phyloP scores from a whole-genome alignment of 1,284 basidiomycete species.

The Moesziomyces antarcticus region DNA sequence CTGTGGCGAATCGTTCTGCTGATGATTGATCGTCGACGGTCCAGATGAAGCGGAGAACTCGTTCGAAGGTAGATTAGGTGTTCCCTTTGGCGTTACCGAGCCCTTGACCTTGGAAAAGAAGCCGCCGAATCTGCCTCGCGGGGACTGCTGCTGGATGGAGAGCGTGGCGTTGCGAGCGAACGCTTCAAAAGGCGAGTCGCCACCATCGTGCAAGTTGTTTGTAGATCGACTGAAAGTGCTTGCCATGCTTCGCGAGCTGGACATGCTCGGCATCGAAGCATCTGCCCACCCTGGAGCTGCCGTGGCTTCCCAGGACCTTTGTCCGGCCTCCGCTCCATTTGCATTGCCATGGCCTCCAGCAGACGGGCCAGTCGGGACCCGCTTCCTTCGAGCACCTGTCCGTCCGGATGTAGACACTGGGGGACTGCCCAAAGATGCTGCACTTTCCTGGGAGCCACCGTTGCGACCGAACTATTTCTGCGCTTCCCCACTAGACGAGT shows the following conservation, averaged over 20 bases:
- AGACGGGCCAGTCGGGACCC: neutral
- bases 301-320: neutral
- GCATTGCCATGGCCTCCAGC: neutral
- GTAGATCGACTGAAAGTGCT: conserved; percentile 36
- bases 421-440: neutral
- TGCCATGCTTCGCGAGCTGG: conserved; percentile 24
- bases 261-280: conserved; percentile 9
- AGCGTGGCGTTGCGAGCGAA: conserved; percentile 2
- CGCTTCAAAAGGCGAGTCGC: conserved; percentile 2
- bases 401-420: neutral
- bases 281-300: conserved; percentile 5
- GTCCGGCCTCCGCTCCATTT: neutral
- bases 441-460: neutral
- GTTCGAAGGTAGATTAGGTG: conserved; percentile 8
- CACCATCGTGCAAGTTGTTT: conserved; percentile 15
- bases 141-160: conserved; percentile 8
- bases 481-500: neutral
- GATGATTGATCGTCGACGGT: conserved; percentile 3
- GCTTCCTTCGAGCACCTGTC: neutral
- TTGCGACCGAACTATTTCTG: neutral
- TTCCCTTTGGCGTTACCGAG: conserved; percentile 18
- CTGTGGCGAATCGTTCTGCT: neutral
- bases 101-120: conserved; percentile 29
- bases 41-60: conserved; percentile 1
- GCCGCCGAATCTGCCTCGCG: conserved; percentile 22